Evolutionary conservation across 1,139 yeast species (phyloP).

Genomic region (Pichia sp.): DNA sequence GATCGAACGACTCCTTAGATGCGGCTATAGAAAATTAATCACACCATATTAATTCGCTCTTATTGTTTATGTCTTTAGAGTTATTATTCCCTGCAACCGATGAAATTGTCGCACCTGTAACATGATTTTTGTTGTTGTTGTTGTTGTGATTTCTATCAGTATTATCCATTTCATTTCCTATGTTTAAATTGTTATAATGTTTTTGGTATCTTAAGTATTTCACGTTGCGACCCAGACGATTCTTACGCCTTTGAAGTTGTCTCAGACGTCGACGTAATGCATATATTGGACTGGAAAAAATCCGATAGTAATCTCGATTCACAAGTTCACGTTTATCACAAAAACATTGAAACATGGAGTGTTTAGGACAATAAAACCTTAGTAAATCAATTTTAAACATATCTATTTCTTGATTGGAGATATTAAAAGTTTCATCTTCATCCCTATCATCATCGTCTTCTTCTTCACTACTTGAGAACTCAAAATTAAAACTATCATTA

Average conservation of each 20-base stretch:
- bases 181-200: too few species aligned
- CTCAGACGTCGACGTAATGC: conserved; percentile 9
- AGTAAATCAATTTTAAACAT: conserved; percentile 22
- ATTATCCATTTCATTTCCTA: too few species aligned
- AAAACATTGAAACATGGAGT: conserved; percentile 23
- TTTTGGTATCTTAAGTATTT: too few species aligned
- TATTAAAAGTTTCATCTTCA: conserved; percentile 14
- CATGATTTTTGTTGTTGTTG: too few species aligned
- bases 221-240: not conserved
- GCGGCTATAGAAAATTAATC: too few species aligned
- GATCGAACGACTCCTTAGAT: too few species aligned
- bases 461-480: conserved; percentile 9
- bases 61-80: too few species aligned
- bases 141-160: too few species aligned
- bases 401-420: conserved; percentile 18
- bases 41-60: too few species aligned
- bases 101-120: too few species aligned
- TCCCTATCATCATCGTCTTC: conserved; percentile 16
- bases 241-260: not conserved
- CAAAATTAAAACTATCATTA: conserved; percentile 8
- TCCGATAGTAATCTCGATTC: conserved; percentile 8
- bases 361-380: conserved; percentile 24
- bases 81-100: too few species aligned
- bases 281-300: conserved; percentile 17
- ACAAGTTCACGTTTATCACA: conserved; percentile 13